Percentiles rank a stretch among this genome's conserved stretches.
These are phyloP conservation scores for Neophaeococcomyces aloes DNA, from an alignment of 2,329 filamentous ascomycete species.

Conservation along the genomic window DNA sequence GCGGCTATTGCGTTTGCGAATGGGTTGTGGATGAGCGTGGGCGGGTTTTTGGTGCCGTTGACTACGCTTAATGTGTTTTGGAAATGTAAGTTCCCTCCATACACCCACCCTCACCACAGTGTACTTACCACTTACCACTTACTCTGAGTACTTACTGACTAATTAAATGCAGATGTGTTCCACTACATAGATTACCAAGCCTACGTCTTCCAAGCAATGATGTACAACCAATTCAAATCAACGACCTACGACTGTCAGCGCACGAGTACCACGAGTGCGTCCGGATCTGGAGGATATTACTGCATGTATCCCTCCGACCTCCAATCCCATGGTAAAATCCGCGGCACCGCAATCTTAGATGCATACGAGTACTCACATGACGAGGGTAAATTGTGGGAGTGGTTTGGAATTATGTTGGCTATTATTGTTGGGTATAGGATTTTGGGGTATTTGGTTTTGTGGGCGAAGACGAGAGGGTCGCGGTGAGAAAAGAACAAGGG, in stretches of 20 bases:
- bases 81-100: conserved; percentile 41
- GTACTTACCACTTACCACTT: background rate
- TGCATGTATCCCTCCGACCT: conserved; percentile 63
- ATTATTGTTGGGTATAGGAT: too few relatives aligned
- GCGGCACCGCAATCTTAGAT: conserved; percentile 58
- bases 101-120: too few relatives aligned
- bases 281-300: conserved; percentile 43
- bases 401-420: conserved; percentile 65
- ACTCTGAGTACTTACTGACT: too few relatives aligned
- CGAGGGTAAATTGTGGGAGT: conserved; percentile 45
- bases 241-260: conserved; percentile 54
- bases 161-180: conserved; percentile 49
- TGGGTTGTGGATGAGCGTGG: conserved; percentile 79
- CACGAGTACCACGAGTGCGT: conserved; percentile 25
- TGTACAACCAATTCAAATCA: conserved; percentile 72
- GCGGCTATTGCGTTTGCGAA: conserved; percentile 77
- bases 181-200: conserved; percentile 73
- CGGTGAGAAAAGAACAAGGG: too few relatives aligned
- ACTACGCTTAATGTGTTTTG: conserved; percentile 70
- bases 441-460: too few relatives aligned
- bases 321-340: conserved; percentile 55
- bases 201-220: conserved; percentile 86
- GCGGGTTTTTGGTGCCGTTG: conserved; percentile 68
- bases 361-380: conserved; percentile 59
- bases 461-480: too few relatives aligned